Base-by-base conservation (phyloP, 768 basidiomycete genomes). In the Kwoniella sp. region DNA sequence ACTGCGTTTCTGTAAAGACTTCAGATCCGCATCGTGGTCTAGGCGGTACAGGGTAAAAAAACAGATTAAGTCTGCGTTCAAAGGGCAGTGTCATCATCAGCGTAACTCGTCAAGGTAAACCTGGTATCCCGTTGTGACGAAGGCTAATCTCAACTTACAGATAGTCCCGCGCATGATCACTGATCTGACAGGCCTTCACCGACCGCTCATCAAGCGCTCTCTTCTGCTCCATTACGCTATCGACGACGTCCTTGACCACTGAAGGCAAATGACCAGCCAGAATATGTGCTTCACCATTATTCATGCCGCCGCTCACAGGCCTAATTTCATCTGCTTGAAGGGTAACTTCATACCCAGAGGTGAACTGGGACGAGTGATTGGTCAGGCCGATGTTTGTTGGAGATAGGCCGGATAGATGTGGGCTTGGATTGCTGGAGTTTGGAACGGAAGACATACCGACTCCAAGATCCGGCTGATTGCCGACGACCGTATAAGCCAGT, bases 1-100 rank as follows among this genome's bases (percentile, higher is more conserved):
- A 73, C 47, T 68, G 67, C 15, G 57, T 62, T 51, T 72, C 62
- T n/a, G 55, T 58, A 29, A 64, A 68, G 7, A 63, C 51, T 49
- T 69, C 69, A 22, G 63, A 63, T 15, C 67, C 66, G 25, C 54
- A 65, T 24, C 37, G 15, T n/a, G 60, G 50, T 24, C 68, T 36
- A 1, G 72, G 66, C 37, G 46, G 24, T 7, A 30, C 46, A 27
- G 57, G 33, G 5, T 46, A n/a, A 30, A 55, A 62, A 26, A 55
- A 62, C 12, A 62, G 22, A 24, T 55, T 48, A 13, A 61, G 53
- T 22, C 58, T 60, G 36, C 48, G 22, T 49, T 10, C 33, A 33
- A 33, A 33, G n/a, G n/a, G n/a, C n/a, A n/a, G n/a, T n/a, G n/a
- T n/a, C n/a, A n/a, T n/a, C n/a, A n/a, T n/a, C n/a, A n/a, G n/a